A percentile compares a stretch with the other conserved stretches of the same genome.
These are phyloP conservation scores for Bauhinia variegata DNA, from an alignment of 306 rosid species.

Conservation along the genomic window DNA sequence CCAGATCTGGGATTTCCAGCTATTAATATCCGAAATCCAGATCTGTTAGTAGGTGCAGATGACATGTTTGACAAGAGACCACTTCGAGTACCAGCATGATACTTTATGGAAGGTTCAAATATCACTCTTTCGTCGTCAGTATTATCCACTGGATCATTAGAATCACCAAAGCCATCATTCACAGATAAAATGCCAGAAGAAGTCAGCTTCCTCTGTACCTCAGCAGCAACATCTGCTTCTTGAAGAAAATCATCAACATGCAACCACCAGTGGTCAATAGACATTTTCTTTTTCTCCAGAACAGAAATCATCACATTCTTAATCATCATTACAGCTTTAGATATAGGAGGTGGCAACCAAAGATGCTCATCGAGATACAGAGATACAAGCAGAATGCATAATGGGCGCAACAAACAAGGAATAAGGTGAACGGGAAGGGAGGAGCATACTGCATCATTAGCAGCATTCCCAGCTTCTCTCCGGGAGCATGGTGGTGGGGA, in stretches of 20 bases:
- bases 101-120: constrained; percentile 41
- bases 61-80: constrained; percentile 45
- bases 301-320: constrained; percentile 68
- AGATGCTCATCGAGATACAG: constrained; percentile 78
- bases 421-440: constrained; percentile 84
- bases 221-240: constrained; percentile 62
- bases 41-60: constrained; percentile 46
- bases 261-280: constrained; percentile 78
- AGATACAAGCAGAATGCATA: constrained; percentile 76
- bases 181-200: constrained; percentile 66
- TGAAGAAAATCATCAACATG: constrained; percentile 66
- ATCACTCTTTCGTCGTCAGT: constrained; percentile 22
- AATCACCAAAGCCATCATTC: constrained; percentile 41
- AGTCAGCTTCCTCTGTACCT: constrained; percentile 63
- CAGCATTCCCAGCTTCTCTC: constrained; percentile 96
- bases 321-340: constrained; percentile 62
- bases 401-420: constrained; percentile 77
- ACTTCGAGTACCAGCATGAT: constrained; percentile 41
- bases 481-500: constrained; percentile 90
- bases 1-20: constrained; percentile 83
- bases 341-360: constrained; percentile 69
- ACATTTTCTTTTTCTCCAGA: constrained; percentile 61
- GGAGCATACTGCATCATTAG: constrained; percentile 74
- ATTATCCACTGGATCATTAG: constrained; percentile 48
- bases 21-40: constrained; percentile 78